phyloP scores from a whole-genome alignment of 352 stramenopile genomes.

The Globisporangium echinulatum region DNA sequence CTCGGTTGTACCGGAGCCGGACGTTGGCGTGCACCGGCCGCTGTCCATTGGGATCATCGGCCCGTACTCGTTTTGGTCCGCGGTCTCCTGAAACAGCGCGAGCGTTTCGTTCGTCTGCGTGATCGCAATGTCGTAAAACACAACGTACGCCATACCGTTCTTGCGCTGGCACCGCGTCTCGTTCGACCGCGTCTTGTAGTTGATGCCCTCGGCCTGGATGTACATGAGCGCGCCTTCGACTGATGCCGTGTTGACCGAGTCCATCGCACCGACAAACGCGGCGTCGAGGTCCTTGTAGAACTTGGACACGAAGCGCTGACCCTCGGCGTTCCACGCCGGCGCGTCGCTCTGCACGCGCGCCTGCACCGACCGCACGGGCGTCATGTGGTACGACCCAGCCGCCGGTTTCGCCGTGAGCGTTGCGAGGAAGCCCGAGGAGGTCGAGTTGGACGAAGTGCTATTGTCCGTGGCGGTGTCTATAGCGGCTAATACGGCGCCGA shows the following conservation, averaged over 20 bases:
- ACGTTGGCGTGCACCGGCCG: constrained; percentile 46
- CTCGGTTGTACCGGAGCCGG: constrained; percentile 15
- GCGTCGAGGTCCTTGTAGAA: constrained; percentile 48
- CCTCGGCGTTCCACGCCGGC: constrained; percentile 43
- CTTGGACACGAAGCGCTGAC: constrained; percentile 53
- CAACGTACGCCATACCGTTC: constrained; percentile 49
- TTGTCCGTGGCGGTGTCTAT: constrained; percentile 12
- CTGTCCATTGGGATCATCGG: constrained; percentile 62
- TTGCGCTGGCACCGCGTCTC: constrained; percentile 55
- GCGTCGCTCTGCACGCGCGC: constrained; percentile 66
- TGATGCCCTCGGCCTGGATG: constrained; percentile 82
- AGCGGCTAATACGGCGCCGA: constrained; percentile 10
- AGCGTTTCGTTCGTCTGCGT: constrained; percentile 76
- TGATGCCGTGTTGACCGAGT: constrained; percentile 77
- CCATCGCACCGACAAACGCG: constrained; percentile 55
- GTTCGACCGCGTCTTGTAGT: constrained; percentile 56
- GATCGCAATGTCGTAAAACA: constrained; percentile 74
- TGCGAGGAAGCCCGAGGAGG: constrained; percentile 11
- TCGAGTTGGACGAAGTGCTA: constrained; percentile 1
- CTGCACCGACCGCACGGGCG: constrained; percentile 62
- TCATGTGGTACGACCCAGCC: constrained; percentile 54
- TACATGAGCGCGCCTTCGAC: constrained; percentile 86
- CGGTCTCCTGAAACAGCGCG: constrained; percentile 53
- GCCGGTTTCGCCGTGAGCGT: constrained; percentile 13
- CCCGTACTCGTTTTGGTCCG: constrained; percentile 54